Evolutionary conservation across 2,329 filamentous ascomycete genomes (phyloP).

Genomic region (Emericellopsis atlantica): DNA sequence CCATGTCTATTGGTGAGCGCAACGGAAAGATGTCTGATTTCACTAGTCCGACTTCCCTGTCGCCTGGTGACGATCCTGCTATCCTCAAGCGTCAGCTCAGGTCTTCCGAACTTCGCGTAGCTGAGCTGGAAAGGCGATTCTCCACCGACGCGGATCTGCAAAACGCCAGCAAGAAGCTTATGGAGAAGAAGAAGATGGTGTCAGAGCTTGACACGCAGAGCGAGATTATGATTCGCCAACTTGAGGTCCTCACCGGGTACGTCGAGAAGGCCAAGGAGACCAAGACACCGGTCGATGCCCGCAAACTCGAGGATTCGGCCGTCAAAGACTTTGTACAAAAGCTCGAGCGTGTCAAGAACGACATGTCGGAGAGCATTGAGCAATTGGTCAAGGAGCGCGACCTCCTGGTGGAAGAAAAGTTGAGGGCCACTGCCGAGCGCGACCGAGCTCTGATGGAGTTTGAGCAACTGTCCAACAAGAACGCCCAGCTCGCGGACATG

Average conservation of each 20-base stretch:
- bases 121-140: conserved; percentile 76
- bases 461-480: conserved; percentile 87
- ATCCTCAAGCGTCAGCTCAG: conserved; percentile 64
- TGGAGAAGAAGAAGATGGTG: conserved; percentile 92
- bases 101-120: conserved; percentile 71
- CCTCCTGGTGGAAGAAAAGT: conserved; percentile 73
- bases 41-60: conserved; percentile 57
- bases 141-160: conserved; percentile 51
- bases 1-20: conserved; percentile 45
- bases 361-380: conserved; percentile 45
- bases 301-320: conserved; percentile 74
- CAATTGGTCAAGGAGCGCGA: conserved; percentile 60
- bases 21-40: conserved; percentile 44
- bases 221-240: conserved; percentile 86
- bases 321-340: conserved; percentile 84
- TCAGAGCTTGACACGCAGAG: conserved; percentile 88
- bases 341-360: conserved; percentile 47
- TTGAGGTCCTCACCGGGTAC: conserved; percentile 81
- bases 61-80: conserved; percentile 51
- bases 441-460: conserved; percentile 93
- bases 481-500: conserved; percentile 84
- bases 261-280: conserved; percentile 77
- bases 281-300: conserved; percentile 67
- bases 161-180: conserved; percentile 73
- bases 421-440: conserved; percentile 69